Percentiles rank a stretch among this genome's conserved stretches.
Conservation (phyloP, 2,329 filamentous ascomycete species). For the Exserohilum turcica region DNA sequence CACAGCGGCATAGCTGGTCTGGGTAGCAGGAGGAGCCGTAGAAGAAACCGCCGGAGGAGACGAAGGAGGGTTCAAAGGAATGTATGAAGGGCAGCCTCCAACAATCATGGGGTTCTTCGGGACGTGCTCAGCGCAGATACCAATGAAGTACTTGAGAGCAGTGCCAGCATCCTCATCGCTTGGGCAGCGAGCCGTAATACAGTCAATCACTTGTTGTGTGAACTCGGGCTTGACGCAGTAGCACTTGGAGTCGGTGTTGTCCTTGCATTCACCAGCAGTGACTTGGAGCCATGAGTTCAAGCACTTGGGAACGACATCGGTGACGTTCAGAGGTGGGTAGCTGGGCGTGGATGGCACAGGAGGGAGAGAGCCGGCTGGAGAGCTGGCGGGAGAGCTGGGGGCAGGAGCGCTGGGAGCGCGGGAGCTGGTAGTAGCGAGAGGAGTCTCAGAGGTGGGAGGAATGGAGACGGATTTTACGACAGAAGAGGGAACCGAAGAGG, state of each 20-base stretch:
- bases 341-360: slow-evolving; percentile 28
- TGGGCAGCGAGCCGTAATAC: slow-evolving; percentile 75
- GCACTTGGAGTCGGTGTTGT: slow-evolving; percentile 82
- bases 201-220: slow-evolving; percentile 78
- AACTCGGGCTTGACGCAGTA: slow-evolving; percentile 83
- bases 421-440: slow-evolving; percentile 18
- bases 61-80: slow-evolving; percentile 47
- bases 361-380: too few relatives aligned
- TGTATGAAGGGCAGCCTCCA: slow-evolving; percentile 71
- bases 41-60: slow-evolving; percentile 26
- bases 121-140: slow-evolving; percentile 81
- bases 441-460: slow-evolving; percentile 9
- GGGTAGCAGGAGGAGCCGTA: neutral
- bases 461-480: slow-evolving; percentile 5
- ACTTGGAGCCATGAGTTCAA: slow-evolving; percentile 84
- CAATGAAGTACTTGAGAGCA: slow-evolving; percentile 83
- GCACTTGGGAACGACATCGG: slow-evolving; percentile 80
- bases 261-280: slow-evolving; percentile 69
- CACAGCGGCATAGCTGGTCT: slow-evolving; percentile 16
- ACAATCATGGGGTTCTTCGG: slow-evolving; percentile 82
- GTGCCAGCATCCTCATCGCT: slow-evolving; percentile 67
- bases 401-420: too few relatives aligned
- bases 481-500: slow-evolving; percentile 12
- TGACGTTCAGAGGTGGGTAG: slow-evolving; percentile 52
- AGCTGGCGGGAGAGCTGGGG: too few relatives aligned